Evolutionary conservation across 345 rosid genomes (phyloP).

Genomic region (Bretschneidera sinensis): DNA sequence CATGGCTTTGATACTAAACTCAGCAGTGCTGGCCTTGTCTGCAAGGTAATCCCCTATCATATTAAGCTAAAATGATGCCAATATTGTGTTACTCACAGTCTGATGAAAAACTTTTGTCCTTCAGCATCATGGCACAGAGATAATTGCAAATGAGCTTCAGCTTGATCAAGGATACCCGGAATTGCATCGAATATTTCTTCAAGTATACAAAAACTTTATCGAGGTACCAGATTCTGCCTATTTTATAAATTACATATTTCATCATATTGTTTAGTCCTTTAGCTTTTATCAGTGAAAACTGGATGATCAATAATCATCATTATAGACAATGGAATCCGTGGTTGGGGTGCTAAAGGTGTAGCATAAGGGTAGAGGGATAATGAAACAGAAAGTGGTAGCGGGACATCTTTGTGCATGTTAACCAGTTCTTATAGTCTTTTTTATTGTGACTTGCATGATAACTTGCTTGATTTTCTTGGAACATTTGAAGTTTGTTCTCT

Average conservation of each 20-base stretch:
- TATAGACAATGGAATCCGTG: too few species aligned
- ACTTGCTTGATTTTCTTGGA: neutral
- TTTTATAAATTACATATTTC: neutral
- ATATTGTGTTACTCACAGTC: neutral
- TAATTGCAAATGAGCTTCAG: slow-evolving; percentile 69
- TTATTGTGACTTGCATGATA: too few species aligned
- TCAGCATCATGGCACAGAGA: slow-evolving; percentile 83
- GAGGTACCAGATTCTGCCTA: slow-evolving; percentile 42
- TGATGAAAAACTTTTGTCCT: neutral
- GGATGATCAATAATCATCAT: neutral
- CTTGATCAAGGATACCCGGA: slow-evolving; percentile 65
- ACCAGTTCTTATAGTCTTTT: too few species aligned
- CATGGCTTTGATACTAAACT: slow-evolving; percentile 78
- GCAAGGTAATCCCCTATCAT: slow-evolving; percentile 40
- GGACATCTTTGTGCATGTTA: too few species aligned
- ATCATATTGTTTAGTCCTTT: neutral
- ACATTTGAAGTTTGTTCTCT: neutral
- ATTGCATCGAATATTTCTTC: slow-evolving; percentile 54
- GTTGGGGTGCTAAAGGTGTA: too few species aligned
- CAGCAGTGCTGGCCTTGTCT: slow-evolving; percentile 87
- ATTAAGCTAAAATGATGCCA: neutral
- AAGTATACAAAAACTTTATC: slow-evolving; percentile 77
- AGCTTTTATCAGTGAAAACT: neutral
- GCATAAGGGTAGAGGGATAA: too few species aligned
- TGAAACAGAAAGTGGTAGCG: too few species aligned